phyloP scores from a whole-genome alignment of 2,329 filamentous ascomycete genomes.

The Aspergillus floridensis region DNA sequence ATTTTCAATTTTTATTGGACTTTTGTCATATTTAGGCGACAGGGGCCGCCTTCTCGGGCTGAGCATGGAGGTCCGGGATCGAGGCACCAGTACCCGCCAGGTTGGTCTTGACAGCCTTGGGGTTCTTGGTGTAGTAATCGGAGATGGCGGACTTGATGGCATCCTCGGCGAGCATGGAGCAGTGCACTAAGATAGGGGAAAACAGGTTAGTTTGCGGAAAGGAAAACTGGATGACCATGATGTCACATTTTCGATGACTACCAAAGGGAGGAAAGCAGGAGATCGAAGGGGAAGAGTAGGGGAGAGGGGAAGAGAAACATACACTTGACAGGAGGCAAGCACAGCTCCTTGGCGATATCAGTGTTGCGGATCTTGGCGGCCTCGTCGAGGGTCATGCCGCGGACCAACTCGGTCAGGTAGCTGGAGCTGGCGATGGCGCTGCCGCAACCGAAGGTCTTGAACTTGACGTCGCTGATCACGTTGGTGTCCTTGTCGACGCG shows the following conservation, averaged over 20 bases:
- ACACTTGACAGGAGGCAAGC: slow-evolving; percentile 86
- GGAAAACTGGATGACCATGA: no score
- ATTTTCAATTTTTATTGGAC: not conserved
- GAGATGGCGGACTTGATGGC: slow-evolving; percentile 89
- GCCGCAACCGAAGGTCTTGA: slow-evolving; percentile 96
- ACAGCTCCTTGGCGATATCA: slow-evolving; percentile 95
- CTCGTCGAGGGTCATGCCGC: slow-evolving; percentile 94
- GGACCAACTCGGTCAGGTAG: slow-evolving; percentile 91
- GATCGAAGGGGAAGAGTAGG: not conserved
- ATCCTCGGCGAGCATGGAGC: slow-evolving; percentile 89
- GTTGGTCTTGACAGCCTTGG: slow-evolving; percentile 69
- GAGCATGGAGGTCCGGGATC: slow-evolving; percentile 57
- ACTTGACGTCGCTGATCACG: slow-evolving; percentile 90
- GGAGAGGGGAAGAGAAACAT: slow-evolving; percentile 39
- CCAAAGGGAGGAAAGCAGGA: not conserved
- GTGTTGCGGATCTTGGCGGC: slow-evolving; percentile 92
- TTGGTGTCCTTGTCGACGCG: slow-evolving; percentile 84
- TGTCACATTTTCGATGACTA: not conserved
- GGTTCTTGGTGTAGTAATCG: slow-evolving; percentile 91
- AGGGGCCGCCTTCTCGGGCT: slow-evolving; percentile 42
- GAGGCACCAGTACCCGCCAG: slow-evolving; percentile 71
- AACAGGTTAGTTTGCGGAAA: slow-evolving; percentile 8
- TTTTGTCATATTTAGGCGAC: not conserved
- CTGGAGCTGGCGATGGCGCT: slow-evolving; percentile 91
- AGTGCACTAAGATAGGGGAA: slow-evolving; percentile 62